Evolutionary conservation across 2,329 filamentous ascomycete species (phyloP), one percentile per base, ranked within the genome.

Genomic region (Acephala macrosclerotiorum): DNA sequence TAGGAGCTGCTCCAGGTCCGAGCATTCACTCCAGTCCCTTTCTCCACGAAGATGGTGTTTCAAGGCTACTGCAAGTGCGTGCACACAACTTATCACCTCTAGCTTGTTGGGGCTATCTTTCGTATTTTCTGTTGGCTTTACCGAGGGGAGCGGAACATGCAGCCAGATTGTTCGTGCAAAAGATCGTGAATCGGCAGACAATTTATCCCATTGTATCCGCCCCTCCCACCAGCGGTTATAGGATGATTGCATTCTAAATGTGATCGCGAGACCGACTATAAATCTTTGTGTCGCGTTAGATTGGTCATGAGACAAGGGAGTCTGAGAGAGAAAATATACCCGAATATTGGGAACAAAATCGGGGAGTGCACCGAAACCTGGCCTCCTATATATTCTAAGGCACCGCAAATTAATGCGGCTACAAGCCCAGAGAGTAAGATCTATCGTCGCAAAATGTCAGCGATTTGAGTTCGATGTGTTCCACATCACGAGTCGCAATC

Each of bases 201-300:
- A n/a, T 58, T 55, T 63, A 63, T 68, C 66, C 66, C 66, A 68
- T 61, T 68, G 66, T 35, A 59, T 64, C 18, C 66, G 60, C 8
- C 66, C 66, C 14, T 68, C 66, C 66, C 66, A 68, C 66, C 66
- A 68, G 6, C 66, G 60, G 42, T 53, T 66, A 36, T 68, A 68
- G 12, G 66, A 68, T 9, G 66, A 60, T 66, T 68, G 66, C 66
- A 68, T 68, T n/a, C 66, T 63, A 57, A 68, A 68, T 25, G 66
- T 61, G 22, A 68, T 68, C 1, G 66, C 66, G 9, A 68, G 62
- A 58, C 66, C 66, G n/a, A 68, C 66, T 8, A 68, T 53, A 20
- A 68, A 68, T 55, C 65, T 67, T 55, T 57, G 42, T 42, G 20
- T 49, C 20, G 29, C 4, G 22, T 60, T 53, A 61, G 53, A 38